Evolutionary conservation across 2,329 filamentous ascomycete species (phyloP).

Genomic region (Colletotrichum lentis): DNA sequence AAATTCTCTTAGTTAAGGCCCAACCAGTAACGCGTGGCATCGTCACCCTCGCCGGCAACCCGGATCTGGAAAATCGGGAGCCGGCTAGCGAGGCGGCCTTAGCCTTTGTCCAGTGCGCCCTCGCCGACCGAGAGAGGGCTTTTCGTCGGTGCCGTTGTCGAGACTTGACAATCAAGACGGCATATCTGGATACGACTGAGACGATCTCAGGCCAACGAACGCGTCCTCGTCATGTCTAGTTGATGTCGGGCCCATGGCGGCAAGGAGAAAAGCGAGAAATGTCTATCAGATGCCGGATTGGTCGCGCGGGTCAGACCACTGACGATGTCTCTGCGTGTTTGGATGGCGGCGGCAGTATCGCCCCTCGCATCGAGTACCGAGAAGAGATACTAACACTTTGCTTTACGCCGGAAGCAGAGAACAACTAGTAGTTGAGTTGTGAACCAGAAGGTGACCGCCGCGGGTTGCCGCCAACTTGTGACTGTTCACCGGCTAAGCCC

Average conservation of each 20-base stretch:
- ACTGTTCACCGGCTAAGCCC: neutral
- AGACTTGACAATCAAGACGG: neutral
- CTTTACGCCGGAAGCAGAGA: neutral
- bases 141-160: neutral
- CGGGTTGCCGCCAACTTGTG: neutral
- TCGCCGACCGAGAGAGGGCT: neutral
- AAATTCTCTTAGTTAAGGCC: neutral
- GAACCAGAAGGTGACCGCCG: constrained; percentile 6
- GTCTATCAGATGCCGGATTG: neutral
- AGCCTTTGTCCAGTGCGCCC: neutral
- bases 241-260: neutral
- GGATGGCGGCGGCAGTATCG: neutral
- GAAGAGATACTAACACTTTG: too few species aligned
- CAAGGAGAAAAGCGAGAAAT: neutral
- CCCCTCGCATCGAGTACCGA: neutral
- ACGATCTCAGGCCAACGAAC: constrained; percentile 5
- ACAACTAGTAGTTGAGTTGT: neutral
- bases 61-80: neutral
- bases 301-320: neutral
- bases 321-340: neutral
- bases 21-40: neutral
- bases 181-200: neutral
- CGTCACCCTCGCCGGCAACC: neutral
- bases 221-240: neutral
- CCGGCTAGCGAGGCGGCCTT: neutral